A percentile compares a stretch with the other conserved stretches of the same genome.
Evolutionary conservation across 768 basidiomycete species (phyloP).

Genomic region (Hydnomerulius pinastri): DNA sequence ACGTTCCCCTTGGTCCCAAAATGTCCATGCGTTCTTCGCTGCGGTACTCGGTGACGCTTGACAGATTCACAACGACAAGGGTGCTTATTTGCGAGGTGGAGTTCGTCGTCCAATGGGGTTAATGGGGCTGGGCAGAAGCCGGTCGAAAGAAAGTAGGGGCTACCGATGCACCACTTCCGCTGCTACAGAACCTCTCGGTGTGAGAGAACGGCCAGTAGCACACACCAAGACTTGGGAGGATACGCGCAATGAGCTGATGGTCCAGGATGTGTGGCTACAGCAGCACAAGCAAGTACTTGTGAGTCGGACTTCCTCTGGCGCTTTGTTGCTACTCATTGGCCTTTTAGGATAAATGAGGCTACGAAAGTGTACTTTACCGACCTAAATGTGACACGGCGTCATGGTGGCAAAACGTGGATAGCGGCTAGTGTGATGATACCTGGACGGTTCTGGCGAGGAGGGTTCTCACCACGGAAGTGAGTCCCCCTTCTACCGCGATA

Average conservation of each 20-base stretch:
- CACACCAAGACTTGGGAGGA: slow-evolving; percentile 58
- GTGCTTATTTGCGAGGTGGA: slow-evolving; percentile 15
- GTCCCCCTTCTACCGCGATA: no score
- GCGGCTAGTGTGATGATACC: slow-evolving; percentile 89
- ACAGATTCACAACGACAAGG: slow-evolving; percentile 6
- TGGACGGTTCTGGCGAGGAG: no score
- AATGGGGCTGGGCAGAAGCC: neutral
- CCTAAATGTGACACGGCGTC: slow-evolving; percentile 71
- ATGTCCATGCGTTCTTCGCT: slow-evolving; percentile 19
- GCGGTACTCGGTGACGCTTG: slow-evolving; percentile 10
- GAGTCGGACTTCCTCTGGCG: slow-evolving; percentile 13
- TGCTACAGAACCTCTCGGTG: slow-evolving; percentile 72
- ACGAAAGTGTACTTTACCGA: slow-evolving; percentile 90
- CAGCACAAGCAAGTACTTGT: slow-evolving; percentile 71
- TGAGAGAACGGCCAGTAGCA: slow-evolving; percentile 66
- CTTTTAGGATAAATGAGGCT: slow-evolving; percentile 55
- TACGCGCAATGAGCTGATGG: slow-evolving; percentile 66
- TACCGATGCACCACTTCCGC: slow-evolving; percentile 24
- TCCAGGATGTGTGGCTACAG: slow-evolving; percentile 67
- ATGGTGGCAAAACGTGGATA: slow-evolving; percentile 95
- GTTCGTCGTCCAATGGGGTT: slow-evolving; percentile 13
- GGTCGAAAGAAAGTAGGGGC: neutral
- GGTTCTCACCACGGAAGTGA: no score
- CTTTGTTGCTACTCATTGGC: slow-evolving; percentile 1
- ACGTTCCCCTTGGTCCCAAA: slow-evolving; percentile 17